Conservation (phyloP, 2,329 filamentous ascomycete genomes). For the Didymella sp. region DNA sequence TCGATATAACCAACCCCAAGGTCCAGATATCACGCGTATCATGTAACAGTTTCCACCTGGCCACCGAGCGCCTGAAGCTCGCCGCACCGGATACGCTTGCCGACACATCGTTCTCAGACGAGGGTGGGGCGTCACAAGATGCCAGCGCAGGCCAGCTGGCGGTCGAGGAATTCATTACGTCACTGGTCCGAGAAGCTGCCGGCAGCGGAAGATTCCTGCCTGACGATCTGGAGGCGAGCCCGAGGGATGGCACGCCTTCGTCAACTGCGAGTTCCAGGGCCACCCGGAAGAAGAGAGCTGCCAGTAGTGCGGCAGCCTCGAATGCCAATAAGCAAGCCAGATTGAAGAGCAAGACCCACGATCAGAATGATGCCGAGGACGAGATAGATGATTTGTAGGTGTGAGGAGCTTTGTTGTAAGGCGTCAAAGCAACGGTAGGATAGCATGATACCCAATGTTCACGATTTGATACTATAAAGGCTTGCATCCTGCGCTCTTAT, state of each 20-base stretch:
- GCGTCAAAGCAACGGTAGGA: neutral
- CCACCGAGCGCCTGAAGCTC: constrained; percentile 51
- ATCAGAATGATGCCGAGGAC: constrained; percentile 15
- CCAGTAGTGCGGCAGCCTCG: constrained; percentile 31
- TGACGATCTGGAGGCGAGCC: constrained; percentile 22
- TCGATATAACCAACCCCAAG: constrained; percentile 50
- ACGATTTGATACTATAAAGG: neutral
- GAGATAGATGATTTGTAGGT: constrained; percentile 20
- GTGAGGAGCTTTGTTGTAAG: neutral
- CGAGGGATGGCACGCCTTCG: constrained; percentile 33
- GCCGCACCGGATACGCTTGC: constrained; percentile 35
- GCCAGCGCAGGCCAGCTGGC: constrained; percentile 42
- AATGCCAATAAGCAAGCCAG: constrained; percentile 38
- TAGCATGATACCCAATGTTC: constrained; percentile 4
- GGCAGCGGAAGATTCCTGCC: constrained; percentile 43
- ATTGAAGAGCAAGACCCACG: constrained; percentile 32
- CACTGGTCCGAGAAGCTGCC: constrained; percentile 43
- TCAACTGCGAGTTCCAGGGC: constrained; percentile 30
- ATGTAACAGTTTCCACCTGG: constrained; percentile 52
- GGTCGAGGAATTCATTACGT: constrained; percentile 41
- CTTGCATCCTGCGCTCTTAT: too few relatives aligned
- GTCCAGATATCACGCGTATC: constrained; percentile 52
- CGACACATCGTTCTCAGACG: constrained; percentile 36
- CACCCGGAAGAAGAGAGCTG: constrained; percentile 36
- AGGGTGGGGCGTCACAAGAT: constrained; percentile 31